These are phyloP conservation scores for Kickxella alabastrina DNA, from an alignment of 192 early-diverging fungal species.

Conservation along the genomic window DNA sequence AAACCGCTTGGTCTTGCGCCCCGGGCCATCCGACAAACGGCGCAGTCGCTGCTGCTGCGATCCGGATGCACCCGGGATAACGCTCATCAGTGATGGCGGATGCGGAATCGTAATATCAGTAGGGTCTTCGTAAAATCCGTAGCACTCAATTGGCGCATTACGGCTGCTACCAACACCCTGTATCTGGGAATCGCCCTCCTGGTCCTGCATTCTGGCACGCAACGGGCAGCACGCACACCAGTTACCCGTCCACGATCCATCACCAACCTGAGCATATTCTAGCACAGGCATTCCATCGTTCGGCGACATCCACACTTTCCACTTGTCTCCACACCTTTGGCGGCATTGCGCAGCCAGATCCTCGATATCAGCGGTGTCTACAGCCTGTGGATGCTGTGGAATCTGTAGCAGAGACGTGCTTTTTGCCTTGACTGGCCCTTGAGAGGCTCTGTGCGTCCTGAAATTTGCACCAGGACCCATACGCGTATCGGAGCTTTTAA, in stretches of 20 bases:
- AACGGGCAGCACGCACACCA: slow-evolving; percentile 48
- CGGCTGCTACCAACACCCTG: not conserved
- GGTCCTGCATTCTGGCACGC: slow-evolving; percentile 14
- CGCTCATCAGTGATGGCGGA: slow-evolving; percentile 28
- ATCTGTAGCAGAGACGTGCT: slow-evolving; percentile 23
- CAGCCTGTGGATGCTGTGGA: not conserved
- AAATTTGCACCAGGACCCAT: not conserved
- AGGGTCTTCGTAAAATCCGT: slow-evolving; percentile 37
- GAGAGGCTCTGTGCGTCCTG: not conserved
- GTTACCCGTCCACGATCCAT: slow-evolving; percentile 29
- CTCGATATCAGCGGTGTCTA: slow-evolving; percentile 25
- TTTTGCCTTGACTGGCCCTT: not conserved
- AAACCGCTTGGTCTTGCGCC: slow-evolving; percentile 1
- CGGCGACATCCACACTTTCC: slow-evolving; percentile 12
- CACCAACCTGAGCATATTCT: slow-evolving; percentile 15
- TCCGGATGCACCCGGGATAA: too few relatives aligned
- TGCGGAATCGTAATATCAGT: slow-evolving; percentile 47
- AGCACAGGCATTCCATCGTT: slow-evolving; percentile 16
- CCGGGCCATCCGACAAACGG: not conserved
- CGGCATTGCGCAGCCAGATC: slow-evolving; percentile 25
- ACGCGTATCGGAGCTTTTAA: not conserved
- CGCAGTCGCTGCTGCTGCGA: not conserved
- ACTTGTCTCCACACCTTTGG: slow-evolving; percentile 11
- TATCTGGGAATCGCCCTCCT: not conserved
- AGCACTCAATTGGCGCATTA: slow-evolving; percentile 19